Percentiles rank a stretch among this genome's conserved stretches.
These are phyloP conservation scores for Setaria italica DNA, from an alignment of 202 grass and related monocot species.

Conservation along the genomic window DNA sequence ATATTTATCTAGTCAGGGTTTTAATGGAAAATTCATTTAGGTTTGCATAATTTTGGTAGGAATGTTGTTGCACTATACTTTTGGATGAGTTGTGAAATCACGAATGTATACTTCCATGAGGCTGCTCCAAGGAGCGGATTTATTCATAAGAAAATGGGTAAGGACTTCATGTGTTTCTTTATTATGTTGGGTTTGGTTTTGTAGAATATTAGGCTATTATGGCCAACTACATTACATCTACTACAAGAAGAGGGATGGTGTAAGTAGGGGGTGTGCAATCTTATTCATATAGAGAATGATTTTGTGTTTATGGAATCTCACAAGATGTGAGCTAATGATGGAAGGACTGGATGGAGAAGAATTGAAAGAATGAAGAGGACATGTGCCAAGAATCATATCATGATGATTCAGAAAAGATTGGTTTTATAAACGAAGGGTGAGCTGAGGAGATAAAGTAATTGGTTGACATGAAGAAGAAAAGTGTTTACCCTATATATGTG, in stretches of 20 bases:
- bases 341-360: no score
- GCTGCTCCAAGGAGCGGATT: no score
- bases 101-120: no score
- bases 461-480: background rate
- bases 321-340: no score
- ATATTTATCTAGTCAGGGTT: no score
- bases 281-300: background rate
- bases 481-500: no score
- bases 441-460: background rate
- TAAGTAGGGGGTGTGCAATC: background rate
- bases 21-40: background rate
- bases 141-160: background rate
- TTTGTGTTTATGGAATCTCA: background rate
- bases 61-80: no score
- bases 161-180: background rate
- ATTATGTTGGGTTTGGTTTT: background rate
- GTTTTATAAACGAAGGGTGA: background rate
- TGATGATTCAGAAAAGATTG: background rate
- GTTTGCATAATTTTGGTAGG: background rate
- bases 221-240: background rate
- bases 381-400: background rate
- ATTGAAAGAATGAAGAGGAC: background rate
- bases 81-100: no score
- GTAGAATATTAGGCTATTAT: background rate
- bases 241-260: background rate